Conservation (phyloP, 2,329 filamentous ascomycete species). For the Aureobasidium zeae region DNA sequence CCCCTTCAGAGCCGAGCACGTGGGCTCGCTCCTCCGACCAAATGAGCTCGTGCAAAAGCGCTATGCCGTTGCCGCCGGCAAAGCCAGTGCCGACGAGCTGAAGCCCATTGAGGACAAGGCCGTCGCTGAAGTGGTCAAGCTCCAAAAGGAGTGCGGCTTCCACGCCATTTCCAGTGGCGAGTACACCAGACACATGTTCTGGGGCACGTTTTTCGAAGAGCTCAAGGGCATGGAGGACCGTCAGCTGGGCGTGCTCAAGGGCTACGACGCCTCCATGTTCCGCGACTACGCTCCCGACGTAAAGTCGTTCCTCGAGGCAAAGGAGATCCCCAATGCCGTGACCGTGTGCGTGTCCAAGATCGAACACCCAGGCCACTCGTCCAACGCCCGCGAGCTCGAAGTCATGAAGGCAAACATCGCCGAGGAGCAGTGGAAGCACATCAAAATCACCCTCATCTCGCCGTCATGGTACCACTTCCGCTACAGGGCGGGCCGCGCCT, state of each 20-base stretch:
- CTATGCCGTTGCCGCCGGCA: slow-evolving; percentile 36
- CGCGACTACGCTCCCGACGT: slow-evolving; percentile 50
- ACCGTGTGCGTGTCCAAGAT: slow-evolving; percentile 48
- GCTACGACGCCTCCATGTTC: slow-evolving; percentile 44
- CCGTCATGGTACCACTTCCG: slow-evolving; percentile 61
- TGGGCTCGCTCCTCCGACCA: slow-evolving; percentile 61
- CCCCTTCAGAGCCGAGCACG: slow-evolving; percentile 62
- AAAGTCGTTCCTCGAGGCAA: slow-evolving; percentile 47
- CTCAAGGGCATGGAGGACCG: slow-evolving; percentile 47
- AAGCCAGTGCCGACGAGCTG: slow-evolving; percentile 22
- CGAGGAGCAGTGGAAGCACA: slow-evolving; percentile 50
- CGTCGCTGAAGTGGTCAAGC: slow-evolving; percentile 26
- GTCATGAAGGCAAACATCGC: slow-evolving; percentile 48
- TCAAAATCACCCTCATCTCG: slow-evolving; percentile 59
- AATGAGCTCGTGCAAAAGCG: slow-evolving; percentile 52
- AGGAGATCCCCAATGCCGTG: slow-evolving; percentile 44
- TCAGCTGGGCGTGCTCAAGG: slow-evolving; percentile 43
- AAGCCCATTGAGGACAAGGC: slow-evolving; percentile 26
- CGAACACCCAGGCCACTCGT: slow-evolving; percentile 42
- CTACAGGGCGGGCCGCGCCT: slow-evolving; percentile 40
- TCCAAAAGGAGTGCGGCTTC: slow-evolving; percentile 28
- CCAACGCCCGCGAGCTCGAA: slow-evolving; percentile 47
- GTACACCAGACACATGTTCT: slow-evolving; percentile 39
- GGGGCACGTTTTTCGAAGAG: slow-evolving; percentile 47
- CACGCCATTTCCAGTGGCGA: slow-evolving; percentile 28